Evolutionary conservation across 1,139 yeast genomes (phyloP), one percentile per base, ranked within the genome.

Genomic region (Hansenula lynferdii): DNA sequence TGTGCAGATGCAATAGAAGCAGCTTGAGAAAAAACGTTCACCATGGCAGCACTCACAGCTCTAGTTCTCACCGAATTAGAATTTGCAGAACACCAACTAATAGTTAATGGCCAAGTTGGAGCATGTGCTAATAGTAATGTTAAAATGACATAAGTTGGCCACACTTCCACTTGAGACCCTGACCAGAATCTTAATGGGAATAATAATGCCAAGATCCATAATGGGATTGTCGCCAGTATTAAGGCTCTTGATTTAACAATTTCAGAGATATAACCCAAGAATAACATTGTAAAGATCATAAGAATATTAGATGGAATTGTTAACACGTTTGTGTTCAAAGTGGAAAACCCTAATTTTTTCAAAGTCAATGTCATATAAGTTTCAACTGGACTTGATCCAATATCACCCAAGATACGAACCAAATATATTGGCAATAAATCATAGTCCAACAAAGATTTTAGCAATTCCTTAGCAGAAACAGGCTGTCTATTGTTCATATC

Each of bases 1-100:
- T 78, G 74, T n/a, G 75, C 62, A 3, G 72, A 62, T 10, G 71
- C 62, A 40, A 80, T 73, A 35, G 62, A 54, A 3, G 80, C 80
- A 1, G 73, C 56, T 55, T 81, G 87, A 1, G 75, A 78, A 47
- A 67, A 67, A 6, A 27, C 17, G 11, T 27, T 27, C 9, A 27
- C 29, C 8, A 27, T 14, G 10, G 29, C 29, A 17, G 29, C 29
- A 17, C 29, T 27, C 6, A 27, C 29, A 17, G 29, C 29, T 17
- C 29, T 27, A 7, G 29, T 17, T 16, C 29, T 19, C 6, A 27
- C 29, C 4, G 29, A 27, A 10, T 27, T 27, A 16, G 29, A 27
- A 17, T 27, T 27, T 7, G 29, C 29, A 16, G 29, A 27, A 15
- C 29, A 27, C 29, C 29, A 27, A 27, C 29, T 27, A 14, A 27